These are phyloP conservation scores for Coffea canephora DNA, from an alignment of 257 asterid species.

Conservation along the genomic window DNA sequence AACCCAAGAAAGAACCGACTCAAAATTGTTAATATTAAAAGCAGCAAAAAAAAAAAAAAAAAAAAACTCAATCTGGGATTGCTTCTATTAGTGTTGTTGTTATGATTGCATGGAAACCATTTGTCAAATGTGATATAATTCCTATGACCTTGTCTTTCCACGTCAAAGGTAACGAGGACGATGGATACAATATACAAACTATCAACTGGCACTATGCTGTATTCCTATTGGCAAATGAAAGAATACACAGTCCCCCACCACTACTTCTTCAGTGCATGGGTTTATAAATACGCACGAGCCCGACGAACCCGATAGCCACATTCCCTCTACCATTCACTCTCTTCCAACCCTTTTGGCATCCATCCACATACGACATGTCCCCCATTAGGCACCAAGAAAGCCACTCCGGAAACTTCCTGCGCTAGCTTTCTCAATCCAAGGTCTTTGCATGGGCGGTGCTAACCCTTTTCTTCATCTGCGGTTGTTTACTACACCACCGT, in stretches of 20 bases:
- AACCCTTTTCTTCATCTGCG: conserved; percentile 2
- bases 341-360: neutral
- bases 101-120: conserved; percentile 27
- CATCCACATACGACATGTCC: neutral
- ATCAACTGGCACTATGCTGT: conserved; percentile 6
- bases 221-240: conserved; percentile 14
- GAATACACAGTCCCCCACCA: conserved; percentile 11
- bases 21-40: neutral
- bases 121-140: conserved; percentile 15
- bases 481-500: neutral
- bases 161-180: conserved; percentile 4
- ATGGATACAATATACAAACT: neutral
- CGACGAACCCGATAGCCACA: neutral
- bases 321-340: conserved; percentile 13
- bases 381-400: neutral
- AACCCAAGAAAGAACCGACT: neutral
- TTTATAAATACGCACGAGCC: neutral
- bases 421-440: neutral
- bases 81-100: neutral
- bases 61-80: too few species aligned
- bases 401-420: neutral
- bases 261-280: neutral
- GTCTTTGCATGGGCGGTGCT: conserved; percentile 22
- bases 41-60: too few species aligned
- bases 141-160: conserved; percentile 2